A percentile compares a stretch with the other conserved stretches of the same genome.
These are phyloP conservation scores for Grosmannia clavigera DNA, from an alignment of 2,329 filamentous ascomycete genomes.

Conservation along the genomic window DNA sequence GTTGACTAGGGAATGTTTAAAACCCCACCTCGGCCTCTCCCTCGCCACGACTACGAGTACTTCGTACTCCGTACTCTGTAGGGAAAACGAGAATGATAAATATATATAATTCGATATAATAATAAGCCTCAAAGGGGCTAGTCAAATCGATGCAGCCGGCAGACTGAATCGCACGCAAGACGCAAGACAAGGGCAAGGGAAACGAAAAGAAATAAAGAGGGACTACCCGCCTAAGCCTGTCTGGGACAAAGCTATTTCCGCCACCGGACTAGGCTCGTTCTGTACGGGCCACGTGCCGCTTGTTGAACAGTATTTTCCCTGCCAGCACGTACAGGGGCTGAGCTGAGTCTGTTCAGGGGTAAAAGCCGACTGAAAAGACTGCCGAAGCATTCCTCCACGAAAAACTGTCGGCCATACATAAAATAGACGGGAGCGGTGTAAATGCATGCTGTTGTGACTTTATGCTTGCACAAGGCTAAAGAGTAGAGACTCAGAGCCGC, in stretches of 20 bases:
- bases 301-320: background rate
- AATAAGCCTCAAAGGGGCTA: background rate
- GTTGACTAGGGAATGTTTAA: background rate
- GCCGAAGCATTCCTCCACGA: too few relatives aligned
- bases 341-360: too few relatives aligned
- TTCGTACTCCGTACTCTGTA: background rate
- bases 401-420: too few relatives aligned
- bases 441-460: too few relatives aligned
- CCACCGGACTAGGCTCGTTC: background rate
- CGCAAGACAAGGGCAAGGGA: background rate
- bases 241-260: background rate
- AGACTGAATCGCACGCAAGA: background rate
- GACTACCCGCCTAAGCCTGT: slow-evolving; percentile 1
- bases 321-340: too few relatives aligned
- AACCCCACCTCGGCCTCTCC: background rate
- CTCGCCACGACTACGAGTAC: background rate
- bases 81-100: background rate
- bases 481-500: too few relatives aligned
- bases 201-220: slow-evolving; percentile 1
- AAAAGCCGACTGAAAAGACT: too few relatives aligned
- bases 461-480: too few relatives aligned
- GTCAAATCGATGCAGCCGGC: background rate
- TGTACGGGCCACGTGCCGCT: background rate
- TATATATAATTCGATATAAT: background rate
- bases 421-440: too few relatives aligned